phyloP scores from a whole-genome alignment of 345 rosid genomes.

The Odontarrhena argentea region DNA sequence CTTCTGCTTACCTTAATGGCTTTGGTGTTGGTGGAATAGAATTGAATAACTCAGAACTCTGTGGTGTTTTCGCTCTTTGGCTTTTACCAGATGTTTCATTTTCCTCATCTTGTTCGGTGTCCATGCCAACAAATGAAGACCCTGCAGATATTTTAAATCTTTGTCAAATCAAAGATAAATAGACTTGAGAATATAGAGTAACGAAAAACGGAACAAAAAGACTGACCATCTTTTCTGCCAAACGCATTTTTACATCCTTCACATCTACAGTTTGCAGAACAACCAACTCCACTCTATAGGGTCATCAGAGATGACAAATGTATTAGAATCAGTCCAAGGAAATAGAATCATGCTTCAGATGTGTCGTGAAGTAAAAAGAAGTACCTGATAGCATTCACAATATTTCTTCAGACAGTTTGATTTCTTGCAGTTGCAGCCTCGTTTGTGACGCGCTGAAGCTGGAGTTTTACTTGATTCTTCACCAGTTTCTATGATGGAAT shows the following conservation, averaged over 20 bases:
- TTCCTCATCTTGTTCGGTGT: slow-evolving; percentile 61
- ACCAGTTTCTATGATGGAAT: slow-evolving; percentile 54
- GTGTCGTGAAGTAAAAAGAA: neutral
- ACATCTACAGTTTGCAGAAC: slow-evolving; percentile 86
- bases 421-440: slow-evolving; percentile 98
- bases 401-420: slow-evolving; percentile 90
- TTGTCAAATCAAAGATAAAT: slow-evolving; percentile 4
- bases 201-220: neutral
- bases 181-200: neutral
- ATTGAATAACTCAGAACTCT: slow-evolving; percentile 46
- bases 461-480: slow-evolving; percentile 74
- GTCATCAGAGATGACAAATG: slow-evolving; percentile 6
- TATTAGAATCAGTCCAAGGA: slow-evolving; percentile 1
- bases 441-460: slow-evolving; percentile 85
- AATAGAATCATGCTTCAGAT: neutral
- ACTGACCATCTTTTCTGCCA: slow-evolving; percentile 82
- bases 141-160: slow-evolving; percentile 43
- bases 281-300: slow-evolving; percentile 80
- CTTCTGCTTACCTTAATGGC: slow-evolving; percentile 56
- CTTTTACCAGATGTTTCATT: slow-evolving; percentile 43
- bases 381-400: slow-evolving; percentile 96
- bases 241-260: slow-evolving; percentile 89
- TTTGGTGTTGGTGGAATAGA: slow-evolving; percentile 65
- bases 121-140: slow-evolving; percentile 48
- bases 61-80: slow-evolving; percentile 35